phyloP scores from a whole-genome alignment of 1,284 basidiomycete species.

The Apiotrichum brassicae region DNA sequence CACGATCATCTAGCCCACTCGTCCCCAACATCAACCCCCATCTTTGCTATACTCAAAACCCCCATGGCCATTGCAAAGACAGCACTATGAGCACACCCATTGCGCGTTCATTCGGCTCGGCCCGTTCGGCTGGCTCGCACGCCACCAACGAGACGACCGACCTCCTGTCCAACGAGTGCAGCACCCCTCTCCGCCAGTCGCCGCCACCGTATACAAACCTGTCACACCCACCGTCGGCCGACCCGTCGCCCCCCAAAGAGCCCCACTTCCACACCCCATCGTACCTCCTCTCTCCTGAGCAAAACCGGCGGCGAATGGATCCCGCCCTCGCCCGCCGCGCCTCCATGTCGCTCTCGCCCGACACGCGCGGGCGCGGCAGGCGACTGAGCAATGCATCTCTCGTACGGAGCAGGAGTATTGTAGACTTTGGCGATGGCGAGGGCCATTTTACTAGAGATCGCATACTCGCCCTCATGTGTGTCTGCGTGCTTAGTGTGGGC shows the following conservation, averaged over 20 bases:
- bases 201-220: too few relatives aligned
- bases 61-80: not conserved
- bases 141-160: conserved; percentile 4
- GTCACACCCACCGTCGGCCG: too few relatives aligned
- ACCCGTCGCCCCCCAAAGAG: too few relatives aligned
- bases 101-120: not conserved
- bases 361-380: conserved; percentile 2
- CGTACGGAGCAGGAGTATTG: conserved; percentile 8
- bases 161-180: conserved; percentile 12
- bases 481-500: conserved; percentile 66
- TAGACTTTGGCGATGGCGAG: not conserved
- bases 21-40: too few relatives aligned
- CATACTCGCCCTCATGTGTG: conserved; percentile 57
- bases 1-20: too few relatives aligned
- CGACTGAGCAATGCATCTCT: conserved; percentile 11
- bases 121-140: not conserved
- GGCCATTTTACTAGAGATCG: conserved; percentile 4
- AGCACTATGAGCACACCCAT: not conserved
- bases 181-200: conserved; percentile 1
- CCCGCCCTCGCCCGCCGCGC: not conserved
- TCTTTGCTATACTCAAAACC: not conserved
- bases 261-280: not conserved
- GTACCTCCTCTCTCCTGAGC: not conserved
- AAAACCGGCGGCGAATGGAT: not conserved
- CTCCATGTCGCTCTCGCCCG: conserved; percentile 3